Evolutionary conservation across 2,329 filamentous ascomycete genomes (phyloP).

Genomic region (Neurospora sp.): DNA sequence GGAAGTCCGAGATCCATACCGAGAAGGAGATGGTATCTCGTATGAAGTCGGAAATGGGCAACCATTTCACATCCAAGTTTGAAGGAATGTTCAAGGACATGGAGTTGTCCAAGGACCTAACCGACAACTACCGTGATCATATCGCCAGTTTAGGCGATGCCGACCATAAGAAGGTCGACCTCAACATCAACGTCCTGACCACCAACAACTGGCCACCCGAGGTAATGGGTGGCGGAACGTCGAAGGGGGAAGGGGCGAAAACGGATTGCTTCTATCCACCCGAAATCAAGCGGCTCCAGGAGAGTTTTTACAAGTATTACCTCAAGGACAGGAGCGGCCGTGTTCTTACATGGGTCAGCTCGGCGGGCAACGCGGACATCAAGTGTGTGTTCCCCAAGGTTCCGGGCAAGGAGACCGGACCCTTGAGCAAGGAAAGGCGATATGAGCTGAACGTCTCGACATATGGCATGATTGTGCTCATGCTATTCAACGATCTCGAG

Average conservation of each 20-base stretch:
- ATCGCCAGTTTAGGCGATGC: conserved; percentile 42
- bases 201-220: conserved; percentile 94
- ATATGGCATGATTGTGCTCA: conserved; percentile 79
- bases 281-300: conserved; percentile 63
- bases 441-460: conserved; percentile 92
- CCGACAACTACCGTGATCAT: conserved; percentile 63
- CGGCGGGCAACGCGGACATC: conserved; percentile 72
- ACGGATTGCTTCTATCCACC: conserved; percentile 61
- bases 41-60: conserved; percentile 95
- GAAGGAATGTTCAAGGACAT: conserved; percentile 99
- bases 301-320: conserved; percentile 85
- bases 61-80: conserved; percentile 84
- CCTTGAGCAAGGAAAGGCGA: conserved; percentile 53
- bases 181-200: conserved; percentile 77
- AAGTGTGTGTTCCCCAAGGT: conserved; percentile 67
- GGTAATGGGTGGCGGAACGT: conserved; percentile 56
- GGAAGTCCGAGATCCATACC: conserved; percentile 79
- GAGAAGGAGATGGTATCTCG: conserved; percentile 93
- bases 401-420: conserved; percentile 56
- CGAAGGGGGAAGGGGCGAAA: conserved; percentile 33
- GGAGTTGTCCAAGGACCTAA: conserved; percentile 75
- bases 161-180: conserved; percentile 57
- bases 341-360: conserved; percentile 71
- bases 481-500: conserved; percentile 76
- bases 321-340: conserved; percentile 77